Evolutionary conservation across 2,329 filamentous ascomycete genomes (phyloP).

Genomic region (Xylaria sp.): DNA sequence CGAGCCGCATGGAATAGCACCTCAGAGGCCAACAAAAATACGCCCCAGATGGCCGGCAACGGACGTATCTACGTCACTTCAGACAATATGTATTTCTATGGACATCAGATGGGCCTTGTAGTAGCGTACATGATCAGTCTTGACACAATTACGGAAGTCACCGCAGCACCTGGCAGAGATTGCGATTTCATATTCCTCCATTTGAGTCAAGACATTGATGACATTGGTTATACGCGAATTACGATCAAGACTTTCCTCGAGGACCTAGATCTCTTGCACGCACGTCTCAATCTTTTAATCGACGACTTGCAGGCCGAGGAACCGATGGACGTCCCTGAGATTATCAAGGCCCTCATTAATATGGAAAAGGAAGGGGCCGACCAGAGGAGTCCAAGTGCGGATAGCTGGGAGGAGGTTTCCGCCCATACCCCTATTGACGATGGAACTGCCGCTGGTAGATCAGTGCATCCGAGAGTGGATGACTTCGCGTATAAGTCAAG

Average conservation of each 20-base stretch:
- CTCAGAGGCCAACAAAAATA: slow-evolving; percentile 56
- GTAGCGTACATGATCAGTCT: slow-evolving; percentile 83
- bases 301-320: slow-evolving; percentile 80
- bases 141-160: slow-evolving; percentile 85
- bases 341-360: slow-evolving; percentile 77
- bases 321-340: slow-evolving; percentile 73
- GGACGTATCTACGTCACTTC: slow-evolving; percentile 89
- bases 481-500: slow-evolving; percentile 54
- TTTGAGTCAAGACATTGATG: slow-evolving; percentile 69
- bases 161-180: slow-evolving; percentile 86
- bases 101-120: slow-evolving; percentile 91
- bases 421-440: slow-evolving; percentile 69
- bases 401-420: slow-evolving; percentile 91
- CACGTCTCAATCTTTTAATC: slow-evolving; percentile 85
- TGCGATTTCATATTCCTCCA: slow-evolving; percentile 95
- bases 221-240: slow-evolving; percentile 75
- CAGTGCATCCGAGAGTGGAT: slow-evolving; percentile 49
- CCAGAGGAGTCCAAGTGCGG: slow-evolving; percentile 76
- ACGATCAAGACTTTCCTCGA: slow-evolving; percentile 95
- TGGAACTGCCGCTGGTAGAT: slow-evolving; percentile 58
- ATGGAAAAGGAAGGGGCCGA: slow-evolving; percentile 73
- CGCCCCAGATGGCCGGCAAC: slow-evolving; percentile 68
- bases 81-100: slow-evolving; percentile 94
- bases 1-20: slow-evolving; percentile 82
- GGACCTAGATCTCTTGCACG: slow-evolving; percentile 82